Percentiles rank a stretch among this genome's conserved stretches.
These are phyloP conservation scores for Fusarium torulosum DNA, from an alignment of 2,329 filamentous ascomycete species.

Conservation along the genomic window DNA sequence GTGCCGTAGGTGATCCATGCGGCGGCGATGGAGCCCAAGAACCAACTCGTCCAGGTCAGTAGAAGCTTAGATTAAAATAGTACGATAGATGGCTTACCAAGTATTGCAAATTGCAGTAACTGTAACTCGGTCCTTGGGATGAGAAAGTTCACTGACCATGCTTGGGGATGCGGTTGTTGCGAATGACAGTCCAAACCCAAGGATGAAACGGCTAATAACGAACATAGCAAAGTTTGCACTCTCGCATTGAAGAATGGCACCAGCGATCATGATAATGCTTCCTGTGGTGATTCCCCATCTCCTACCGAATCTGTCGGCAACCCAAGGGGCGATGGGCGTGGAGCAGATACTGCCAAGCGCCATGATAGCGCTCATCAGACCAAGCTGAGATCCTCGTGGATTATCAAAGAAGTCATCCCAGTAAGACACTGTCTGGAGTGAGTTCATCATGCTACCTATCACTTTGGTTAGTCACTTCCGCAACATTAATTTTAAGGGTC, in stretches of 20 bases:
- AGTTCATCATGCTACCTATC: constrained; percentile 59
- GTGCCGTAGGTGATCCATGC: constrained; percentile 61
- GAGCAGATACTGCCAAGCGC: constrained; percentile 60
- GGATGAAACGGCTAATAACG: constrained; percentile 63
- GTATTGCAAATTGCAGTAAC: constrained; percentile 67
- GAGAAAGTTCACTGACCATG: constrained; percentile 64
- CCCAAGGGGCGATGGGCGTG: constrained; percentile 49
- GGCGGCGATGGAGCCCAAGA: constrained; percentile 59
- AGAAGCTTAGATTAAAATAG: no score
- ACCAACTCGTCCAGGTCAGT: constrained; percentile 53
- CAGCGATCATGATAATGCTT: constrained; percentile 50
- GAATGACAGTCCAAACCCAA: constrained; percentile 67
- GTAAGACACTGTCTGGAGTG: constrained; percentile 57
- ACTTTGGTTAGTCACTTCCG: neutral
- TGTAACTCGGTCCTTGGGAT: constrained; percentile 66
- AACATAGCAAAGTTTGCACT: constrained; percentile 61
- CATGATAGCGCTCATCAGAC: constrained; percentile 58
- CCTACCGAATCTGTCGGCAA: constrained; percentile 51
- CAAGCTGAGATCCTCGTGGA: constrained; percentile 50
- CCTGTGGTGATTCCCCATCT: constrained; percentile 51
- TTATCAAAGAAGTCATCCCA: constrained; percentile 58
- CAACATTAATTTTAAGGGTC: no score
- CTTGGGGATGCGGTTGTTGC: constrained; percentile 64
- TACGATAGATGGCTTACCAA: constrained; percentile 24
- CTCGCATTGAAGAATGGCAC: constrained; percentile 51